Evolutionary conservation across 495 filamentous ascomycete species (phyloP), one percentile per base, ranked within the genome.

Genomic region (Zalerion maritima): DNA sequence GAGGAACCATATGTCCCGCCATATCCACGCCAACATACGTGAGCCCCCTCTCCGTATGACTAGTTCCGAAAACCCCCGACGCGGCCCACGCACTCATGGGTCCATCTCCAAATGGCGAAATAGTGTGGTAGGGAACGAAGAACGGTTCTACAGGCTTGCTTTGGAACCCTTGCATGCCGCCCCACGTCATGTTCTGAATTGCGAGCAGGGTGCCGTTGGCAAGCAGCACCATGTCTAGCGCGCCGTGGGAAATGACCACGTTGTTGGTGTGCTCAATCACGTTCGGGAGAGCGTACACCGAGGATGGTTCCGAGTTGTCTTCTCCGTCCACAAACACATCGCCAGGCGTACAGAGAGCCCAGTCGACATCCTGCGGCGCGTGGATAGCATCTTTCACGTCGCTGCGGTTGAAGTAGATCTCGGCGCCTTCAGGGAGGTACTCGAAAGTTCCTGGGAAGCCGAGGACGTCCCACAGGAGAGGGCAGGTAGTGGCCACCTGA

Each of bases 141-240:
- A 84, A 67, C 0, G 67, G 62, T 19, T 69, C 66, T 2, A 44
- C 40, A 0, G 78, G 78, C 1, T 55, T 47, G 8, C 36, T 40
- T 23, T 67, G 61, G 56, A 87, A 86, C 1, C 81, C 81, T 31
- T 75, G 68, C 8, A 46, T 45, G 4, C 81, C 81, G 32, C 70
- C 68, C 76, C 77, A 87, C 0, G 79, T 86, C 79, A 87, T 82
- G 47, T 85, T 86, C 41, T 89, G 80, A 21, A 87, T 77, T 12
- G 67, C 70, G 9, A 78, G 53, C 0, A 89, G 58, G 0, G 75
- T 72, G 7, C 80, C 78, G 38, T 83, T 78, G 26, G 59, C 36
- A 14, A 81, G 55, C 3, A 82, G 54, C 21, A 73, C 37, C 37
- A 53, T 67, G 31, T 75, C 72, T 27, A 65, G 49, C n/a, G 48